Base-by-base conservation (phyloP, 495 filamentous ascomycete genomes). In the Penicillium subrubescens region DNA sequence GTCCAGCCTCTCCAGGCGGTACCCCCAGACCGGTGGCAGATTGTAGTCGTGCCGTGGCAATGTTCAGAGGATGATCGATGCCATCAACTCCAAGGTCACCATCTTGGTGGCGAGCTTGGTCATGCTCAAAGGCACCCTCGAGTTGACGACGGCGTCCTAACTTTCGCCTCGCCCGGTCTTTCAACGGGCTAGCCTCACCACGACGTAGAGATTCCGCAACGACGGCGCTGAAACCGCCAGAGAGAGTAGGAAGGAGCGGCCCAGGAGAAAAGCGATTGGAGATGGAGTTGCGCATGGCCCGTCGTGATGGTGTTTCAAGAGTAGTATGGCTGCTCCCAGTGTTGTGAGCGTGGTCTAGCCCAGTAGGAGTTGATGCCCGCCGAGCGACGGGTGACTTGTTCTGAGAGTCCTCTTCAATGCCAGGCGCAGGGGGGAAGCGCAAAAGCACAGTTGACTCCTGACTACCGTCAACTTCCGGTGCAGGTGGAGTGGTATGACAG, bases 171-270 rank as follows among this genome's bases (percentile, higher is more conserved):
- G 60, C 65, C 15, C 78, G 74, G 17, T 78, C 73, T 54, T 78
- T 81, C 34, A 69, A 67, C n/a, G 78, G 74, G 39, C 71, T 79
- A 25, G 70, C 73, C 59, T 83, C 77, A 27, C 84, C 84, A 11
- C 85, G 82, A 31, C 85, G 82, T 6, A 89, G 69, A 21, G 84
- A 83, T 65, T 91, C 89, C 6, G 87, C 88, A 7, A 89, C 85
- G 3, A 89, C 82, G 2, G 82, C 86, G 70, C 79, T 86, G 59
- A 89, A 80, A 21, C 83, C 78, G 15, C 81, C 81, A 0, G 86
- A 87, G 0, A 88, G 73, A 6, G 86, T 82, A 35, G 71, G 71
- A 10, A 74, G 53, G 51, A 74, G 61, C n/a, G 71, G 63, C 0
- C 71, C 71, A 10, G 71, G 86, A 0, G 78, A 81, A 59, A 84